Base-by-base conservation (phyloP, 192 early-diverging fungal species). In the Gigaspora rosea region DNA sequence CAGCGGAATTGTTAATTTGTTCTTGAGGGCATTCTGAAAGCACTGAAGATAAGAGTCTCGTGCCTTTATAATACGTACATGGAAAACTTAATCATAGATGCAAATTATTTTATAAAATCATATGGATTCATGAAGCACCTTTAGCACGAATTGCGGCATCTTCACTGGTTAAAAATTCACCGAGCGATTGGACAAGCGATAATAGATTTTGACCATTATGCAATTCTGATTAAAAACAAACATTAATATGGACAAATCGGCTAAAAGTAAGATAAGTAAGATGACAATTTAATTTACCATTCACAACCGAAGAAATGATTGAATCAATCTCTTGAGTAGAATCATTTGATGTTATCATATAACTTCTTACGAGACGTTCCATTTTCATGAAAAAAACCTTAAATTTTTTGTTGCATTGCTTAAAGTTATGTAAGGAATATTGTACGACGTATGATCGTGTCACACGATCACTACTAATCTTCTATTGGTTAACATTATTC, bases 71-170 rank as follows among this genome's bases (percentile, higher is more conserved):
- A 22, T 46, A 75, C 9, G 50, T 70, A 51, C 4, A 51, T 70
- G n/a, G 49, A 33, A 13, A 47, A 72, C 1, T 56, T 51, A 81
- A 41, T 35, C 2, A 27, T 73, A 48, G 32, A 78, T 48, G 72
- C 13, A 36, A 68, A 81, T 33, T 20, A 59, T 56, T 5, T 33
- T 54, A 32, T 11, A 54, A 20, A 35, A 47, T 16, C 32, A 74
- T 16, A n/a, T 56, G 41, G 12, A 56, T 18, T 54, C 18, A 56
- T 18, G 12, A 56, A 56, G 4, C 82, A 86, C 95, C 97, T 85
- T 92, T 92, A 49, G 94, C 91, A 73, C 97, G 92, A 47, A 91
- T 87, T 73, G 90, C 92, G n/a, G 92, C 91, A 65, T 97, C 96
- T 11, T 91, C 87, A 80, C 86, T 91, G 5, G 94, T 95, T 67